Evolutionary conservation across 495 filamentous ascomycete species (phyloP), one percentile per base, ranked within the genome.

Genomic region (Thozetella sp.): DNA sequence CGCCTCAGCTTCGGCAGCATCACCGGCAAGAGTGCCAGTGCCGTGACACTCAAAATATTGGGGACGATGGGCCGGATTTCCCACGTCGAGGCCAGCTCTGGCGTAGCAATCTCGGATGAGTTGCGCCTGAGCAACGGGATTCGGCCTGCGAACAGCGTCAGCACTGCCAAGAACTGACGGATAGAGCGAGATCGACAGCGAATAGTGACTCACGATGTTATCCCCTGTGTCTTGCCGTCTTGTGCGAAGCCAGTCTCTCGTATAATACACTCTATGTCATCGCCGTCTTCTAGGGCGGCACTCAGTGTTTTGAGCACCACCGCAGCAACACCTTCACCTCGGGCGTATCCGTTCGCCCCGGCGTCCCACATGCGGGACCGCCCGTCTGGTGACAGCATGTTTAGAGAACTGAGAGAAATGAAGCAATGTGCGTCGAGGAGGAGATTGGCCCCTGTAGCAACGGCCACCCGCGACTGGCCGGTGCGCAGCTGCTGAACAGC

Each of bases 301-400:
- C 25, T 81, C 73, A 91, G 72, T 9, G 72, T 69, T 66, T 91
- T 92, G 19, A 93, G 56, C 25, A 82, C 77, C 0, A 91, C 40
- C 1, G 79, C 80, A 3, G 73, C 79, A 0, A 75, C 80, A 2
- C 90, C 78, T 25, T 83, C 85, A 50, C 88, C 80, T 23, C 90
- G 84, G 0, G 53, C 90, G 67, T 89, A 93, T 0, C 90, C 90
- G 63, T 90, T 74, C 0, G 88, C 89, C 0, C 53, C 55, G 0
- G 71, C 70, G 37, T 89, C 86, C 62, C 76, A 81, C 58, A 78
- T 80, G 50, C 73, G 69, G 23, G 61, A 72, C 40, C 68, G 69
- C 24, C 76, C 72, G 2, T 62, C 58, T 1, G 73, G 72, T 25
- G 66, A 70, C 2, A 76, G 67, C 73, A 76, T 74, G 63, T 72